phyloP scores from a whole-genome alignment of 2,329 filamentous ascomycete genomes.

The Neofusicoccum sp. region DNA sequence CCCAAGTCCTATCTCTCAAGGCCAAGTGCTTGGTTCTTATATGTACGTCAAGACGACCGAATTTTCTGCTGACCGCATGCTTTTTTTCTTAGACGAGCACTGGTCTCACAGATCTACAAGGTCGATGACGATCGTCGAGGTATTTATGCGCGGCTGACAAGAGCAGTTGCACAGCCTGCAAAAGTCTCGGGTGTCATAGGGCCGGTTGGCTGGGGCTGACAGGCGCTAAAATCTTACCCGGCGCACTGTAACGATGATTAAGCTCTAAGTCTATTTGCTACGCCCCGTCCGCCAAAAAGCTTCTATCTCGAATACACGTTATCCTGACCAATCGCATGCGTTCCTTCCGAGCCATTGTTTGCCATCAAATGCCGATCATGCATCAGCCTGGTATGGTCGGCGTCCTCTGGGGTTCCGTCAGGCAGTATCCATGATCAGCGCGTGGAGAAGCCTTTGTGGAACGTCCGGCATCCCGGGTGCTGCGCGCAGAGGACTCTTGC shows the following conservation, averaged over 20 bases:
- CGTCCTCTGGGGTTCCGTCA: background rate
- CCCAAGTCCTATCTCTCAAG: background rate
- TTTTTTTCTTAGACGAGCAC: no score
- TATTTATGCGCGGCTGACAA: constrained; percentile 3
- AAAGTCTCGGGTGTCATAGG: background rate
- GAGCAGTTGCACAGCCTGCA: background rate
- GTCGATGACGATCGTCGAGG: constrained; percentile 1
- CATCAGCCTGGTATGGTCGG: background rate
- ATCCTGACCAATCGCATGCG: background rate
- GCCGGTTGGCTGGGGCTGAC: background rate
- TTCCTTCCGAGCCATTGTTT: background rate
- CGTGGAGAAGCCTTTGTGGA: constrained; percentile 2
- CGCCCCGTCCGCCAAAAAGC: background rate
- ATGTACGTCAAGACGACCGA: background rate
- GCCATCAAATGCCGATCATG: background rate
- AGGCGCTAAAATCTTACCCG: constrained; percentile 1
- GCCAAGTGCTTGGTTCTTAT: background rate
- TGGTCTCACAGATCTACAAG: background rate
- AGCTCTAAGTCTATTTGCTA: constrained; percentile 10
- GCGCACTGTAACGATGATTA: background rate
- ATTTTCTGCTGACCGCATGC: background rate
- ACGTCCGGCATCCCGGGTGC: background rate
- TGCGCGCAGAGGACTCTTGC: background rate
- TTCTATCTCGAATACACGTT: background rate
- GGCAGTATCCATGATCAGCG: background rate